Conservation (phyloP, 305 asterid genomes). For the Plantago coronopus region DNA sequence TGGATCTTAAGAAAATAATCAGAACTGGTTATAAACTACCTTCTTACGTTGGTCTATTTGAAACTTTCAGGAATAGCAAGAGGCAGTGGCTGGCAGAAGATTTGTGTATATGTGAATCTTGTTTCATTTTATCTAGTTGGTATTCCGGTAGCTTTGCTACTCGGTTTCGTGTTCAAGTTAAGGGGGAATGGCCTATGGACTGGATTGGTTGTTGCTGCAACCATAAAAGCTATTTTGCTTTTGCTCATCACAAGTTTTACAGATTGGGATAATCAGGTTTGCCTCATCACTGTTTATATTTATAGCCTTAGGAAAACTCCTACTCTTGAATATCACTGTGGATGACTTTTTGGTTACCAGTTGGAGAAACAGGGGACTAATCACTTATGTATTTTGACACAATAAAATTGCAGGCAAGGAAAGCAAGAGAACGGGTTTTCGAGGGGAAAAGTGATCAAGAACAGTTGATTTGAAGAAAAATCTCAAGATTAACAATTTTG, state of each 20-base stretch:
- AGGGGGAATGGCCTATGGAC: conserved; percentile 46
- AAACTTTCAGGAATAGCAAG: conserved; percentile 39
- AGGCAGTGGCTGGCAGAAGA: conserved; percentile 55
- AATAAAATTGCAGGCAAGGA: neutral
- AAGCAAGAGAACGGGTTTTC: neutral
- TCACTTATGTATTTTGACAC: neutral
- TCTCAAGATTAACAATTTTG: neutral
- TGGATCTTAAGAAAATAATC: neutral
- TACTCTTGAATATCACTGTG: neutral
- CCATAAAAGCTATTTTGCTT: conserved; percentile 30
- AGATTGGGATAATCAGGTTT: conserved; percentile 49
- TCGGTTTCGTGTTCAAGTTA: conserved; percentile 31
- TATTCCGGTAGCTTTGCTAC: conserved; percentile 36
- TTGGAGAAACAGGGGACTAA: neutral
- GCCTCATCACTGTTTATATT: neutral
- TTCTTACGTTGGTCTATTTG: neutral
- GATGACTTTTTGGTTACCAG: neutral
- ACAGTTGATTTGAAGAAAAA: neutral
- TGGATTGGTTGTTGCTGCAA: conserved; percentile 40
- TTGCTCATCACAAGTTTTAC: conserved; percentile 31
- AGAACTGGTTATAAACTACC: neutral
- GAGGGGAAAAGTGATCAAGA: neutral
- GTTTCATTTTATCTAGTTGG: conserved; percentile 43
- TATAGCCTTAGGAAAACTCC: neutral
- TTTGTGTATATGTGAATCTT: conserved; percentile 46